Evolutionary conservation across 176 grass and related monocot genomes (phyloP).

Genomic region (Carex myosuroides): DNA sequence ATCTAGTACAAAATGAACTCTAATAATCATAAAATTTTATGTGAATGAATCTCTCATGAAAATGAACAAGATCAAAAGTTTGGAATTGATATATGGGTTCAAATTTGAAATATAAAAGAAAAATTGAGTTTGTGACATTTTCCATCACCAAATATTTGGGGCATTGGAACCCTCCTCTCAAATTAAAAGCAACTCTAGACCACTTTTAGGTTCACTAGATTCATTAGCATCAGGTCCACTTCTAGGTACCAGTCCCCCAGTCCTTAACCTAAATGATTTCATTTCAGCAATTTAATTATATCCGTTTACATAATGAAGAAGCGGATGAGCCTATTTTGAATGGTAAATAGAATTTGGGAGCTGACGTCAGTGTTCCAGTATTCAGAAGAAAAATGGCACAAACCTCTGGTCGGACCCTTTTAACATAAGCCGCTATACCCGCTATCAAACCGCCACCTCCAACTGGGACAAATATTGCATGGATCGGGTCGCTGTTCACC

Average conservation of each 20-base stretch:
- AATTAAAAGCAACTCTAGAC: neutral
- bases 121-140: no score
- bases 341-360: neutral
- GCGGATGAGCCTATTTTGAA: neutral
- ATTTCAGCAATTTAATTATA: neutral
- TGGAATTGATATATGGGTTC: no score
- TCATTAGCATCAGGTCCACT: neutral
- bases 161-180: neutral
- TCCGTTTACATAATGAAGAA: neutral
- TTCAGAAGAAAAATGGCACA: conserved; percentile 5
- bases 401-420: conserved; percentile 94
- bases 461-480: conserved; percentile 99
- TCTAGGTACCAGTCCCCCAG: neutral
- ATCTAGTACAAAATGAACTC: no score
- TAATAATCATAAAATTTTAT: no score
- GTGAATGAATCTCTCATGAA: no score
- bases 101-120: no score
- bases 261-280: neutral
- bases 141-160: no score
- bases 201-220: neutral
- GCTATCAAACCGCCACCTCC: conserved; percentile 97
- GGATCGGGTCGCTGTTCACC: conserved; percentile 50
- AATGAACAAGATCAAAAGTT: no score
- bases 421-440: conserved; percentile 97
- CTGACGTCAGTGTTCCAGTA: neutral